Conservation (phyloP, 2,329 filamentous ascomycete genomes). For the Emmonsia crescens region DNA sequence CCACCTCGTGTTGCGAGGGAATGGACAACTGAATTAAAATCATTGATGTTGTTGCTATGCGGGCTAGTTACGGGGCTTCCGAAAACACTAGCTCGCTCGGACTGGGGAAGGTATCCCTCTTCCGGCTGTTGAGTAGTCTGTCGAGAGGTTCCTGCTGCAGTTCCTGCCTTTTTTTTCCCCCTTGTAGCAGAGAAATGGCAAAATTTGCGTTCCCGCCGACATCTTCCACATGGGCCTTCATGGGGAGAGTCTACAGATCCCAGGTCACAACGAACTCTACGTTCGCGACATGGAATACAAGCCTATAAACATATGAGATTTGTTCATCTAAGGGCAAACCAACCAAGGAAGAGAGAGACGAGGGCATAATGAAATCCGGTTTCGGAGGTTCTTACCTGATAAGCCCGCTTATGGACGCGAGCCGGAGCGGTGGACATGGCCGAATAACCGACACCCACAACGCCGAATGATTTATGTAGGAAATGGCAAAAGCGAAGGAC, state of each 20-base stretch:
- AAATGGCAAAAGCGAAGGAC: neutral
- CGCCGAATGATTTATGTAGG: neutral
- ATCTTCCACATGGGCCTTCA: conserved; percentile 15
- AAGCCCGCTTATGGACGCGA: conserved; percentile 15
- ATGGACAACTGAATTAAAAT: neutral
- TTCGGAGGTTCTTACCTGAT: conserved; percentile 12
- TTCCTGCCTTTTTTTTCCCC: conserved; percentile 12
- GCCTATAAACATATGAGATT: conserved; percentile 7
- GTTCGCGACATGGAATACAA: conserved; percentile 16
- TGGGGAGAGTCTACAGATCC: conserved; percentile 15
- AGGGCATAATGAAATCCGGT: neutral
- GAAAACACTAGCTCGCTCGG: neutral
- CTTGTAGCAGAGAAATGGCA: conserved; percentile 16
- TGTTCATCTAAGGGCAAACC: conserved; percentile 1
- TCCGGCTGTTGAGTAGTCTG: neutral
- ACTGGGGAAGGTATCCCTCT: neutral
- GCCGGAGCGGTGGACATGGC: conserved; percentile 10
- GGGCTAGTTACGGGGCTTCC: neutral
- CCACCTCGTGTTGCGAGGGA: neutral
- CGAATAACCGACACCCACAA: neutral
- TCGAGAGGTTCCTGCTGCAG: neutral
- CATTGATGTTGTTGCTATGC: neutral
- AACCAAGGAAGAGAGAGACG: neutral
- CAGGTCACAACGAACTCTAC: conserved; percentile 15
- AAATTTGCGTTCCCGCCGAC: conserved; percentile 15